Base-by-base conservation (phyloP, 352 stramenopile genomes). In the Thraustotheca clavata region DNA sequence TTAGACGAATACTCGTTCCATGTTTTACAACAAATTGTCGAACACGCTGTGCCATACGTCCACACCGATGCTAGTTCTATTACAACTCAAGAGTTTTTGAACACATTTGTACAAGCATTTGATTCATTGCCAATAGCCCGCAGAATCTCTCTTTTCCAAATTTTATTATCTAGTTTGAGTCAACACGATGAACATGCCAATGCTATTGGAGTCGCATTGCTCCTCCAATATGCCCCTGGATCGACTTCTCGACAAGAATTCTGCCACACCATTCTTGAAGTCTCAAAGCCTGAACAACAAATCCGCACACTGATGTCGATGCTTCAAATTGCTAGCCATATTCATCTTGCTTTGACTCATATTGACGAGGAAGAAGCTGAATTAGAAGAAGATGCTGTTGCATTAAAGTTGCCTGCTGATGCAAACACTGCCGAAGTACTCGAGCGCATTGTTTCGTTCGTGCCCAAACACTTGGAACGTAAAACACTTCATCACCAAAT, bases 1-100 rank as follows among this genome's bases (percentile, higher is more conserved):
- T 76, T 91, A 14, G 86, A 94, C 49, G 86, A 88, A 36, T 91
- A 94, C 71, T 91, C 86, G 49, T 93, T 91, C 67, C 76, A 91
- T 40, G 83, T 94, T 34, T 71, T 94, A n/a, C 80, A 92, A 55
- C 89, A 83, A 6, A 92, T 94, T 36, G 77, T 92, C 49, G 80
- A 85, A 67, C 71, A 80, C 5, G 82, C 89, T 12, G 83, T 91
- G 41, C 83, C 83, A 0, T 81, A 94, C 67, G 84, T 94, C n/a
- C 39, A 87, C 6, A 62, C 66, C 4, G 41, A 50, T 0, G 67
- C 69, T 18, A 54, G 49, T 39, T 27, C 32, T n/a, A 83, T 94
- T 47, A 81, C 81, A 9, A 69, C 73, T 18, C 80, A 91, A 71
- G 76, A 87, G 49, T 91, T 93, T 38, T 78, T 94, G 40, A 66